phyloP scores from a whole-genome alignment of 83 land plant species.

The Diphasiastrum complanatum region DNA sequence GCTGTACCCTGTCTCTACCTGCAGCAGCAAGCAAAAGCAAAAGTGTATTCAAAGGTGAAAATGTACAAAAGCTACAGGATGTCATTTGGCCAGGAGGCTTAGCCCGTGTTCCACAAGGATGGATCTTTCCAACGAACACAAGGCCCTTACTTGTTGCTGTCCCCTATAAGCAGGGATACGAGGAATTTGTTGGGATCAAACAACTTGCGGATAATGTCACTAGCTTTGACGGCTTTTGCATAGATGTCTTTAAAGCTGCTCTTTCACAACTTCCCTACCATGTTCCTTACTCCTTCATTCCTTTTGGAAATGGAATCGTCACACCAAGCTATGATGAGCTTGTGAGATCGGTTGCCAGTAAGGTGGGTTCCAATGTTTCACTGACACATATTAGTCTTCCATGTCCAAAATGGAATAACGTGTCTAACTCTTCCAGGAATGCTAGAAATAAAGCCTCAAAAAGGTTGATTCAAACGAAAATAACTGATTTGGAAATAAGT shows the following conservation, averaged over 20 bases:
- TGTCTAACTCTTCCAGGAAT: too few relatives aligned
- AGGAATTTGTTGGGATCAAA: not conserved
- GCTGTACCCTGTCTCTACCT: not conserved
- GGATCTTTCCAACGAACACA: not conserved
- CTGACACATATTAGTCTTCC: too few relatives aligned
- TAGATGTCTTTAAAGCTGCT: slow-evolving; percentile 10
- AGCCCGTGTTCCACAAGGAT: not conserved
- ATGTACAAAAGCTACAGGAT: too few relatives aligned
- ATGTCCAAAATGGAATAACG: too few relatives aligned
- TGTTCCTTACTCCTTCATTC: slow-evolving; percentile 7
- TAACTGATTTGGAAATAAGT: too few relatives aligned
- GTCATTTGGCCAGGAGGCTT: too few relatives aligned
- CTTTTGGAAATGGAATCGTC: not conserved
- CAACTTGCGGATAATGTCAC: not conserved
- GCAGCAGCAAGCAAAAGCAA: not conserved
- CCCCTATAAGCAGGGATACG: not conserved
- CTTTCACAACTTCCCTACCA: slow-evolving; percentile 9
- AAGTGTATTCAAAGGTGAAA: not conserved
- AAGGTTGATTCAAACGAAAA: too few relatives aligned
- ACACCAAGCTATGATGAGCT: slow-evolving; percentile 15
- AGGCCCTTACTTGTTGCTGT: not conserved
- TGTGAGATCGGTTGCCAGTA: slow-evolving; percentile 3
- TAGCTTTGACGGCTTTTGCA: not conserved
- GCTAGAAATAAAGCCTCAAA: too few relatives aligned
- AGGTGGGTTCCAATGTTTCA: too few relatives aligned